Conservation (phyloP, 1,139 yeast genomes). For the Geotrichum histeridarum region DNA sequence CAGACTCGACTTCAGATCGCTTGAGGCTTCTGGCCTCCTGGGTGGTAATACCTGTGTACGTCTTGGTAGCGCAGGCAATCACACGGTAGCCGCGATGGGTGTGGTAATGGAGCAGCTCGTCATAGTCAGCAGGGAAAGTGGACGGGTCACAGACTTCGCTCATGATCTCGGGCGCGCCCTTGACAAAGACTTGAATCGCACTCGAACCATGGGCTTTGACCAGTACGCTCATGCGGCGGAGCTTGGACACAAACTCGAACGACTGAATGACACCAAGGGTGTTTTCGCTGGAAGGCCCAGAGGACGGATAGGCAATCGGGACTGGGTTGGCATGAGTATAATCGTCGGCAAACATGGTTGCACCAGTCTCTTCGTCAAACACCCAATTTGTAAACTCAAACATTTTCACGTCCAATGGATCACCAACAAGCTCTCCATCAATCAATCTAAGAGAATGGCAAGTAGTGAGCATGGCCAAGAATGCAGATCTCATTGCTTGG, state of each 20-base stretch:
- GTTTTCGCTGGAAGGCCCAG: conserved; percentile 32
- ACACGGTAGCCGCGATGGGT: conserved; percentile 94
- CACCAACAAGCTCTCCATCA: conserved; percentile 81
- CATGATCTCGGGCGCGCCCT: conserved; percentile 98
- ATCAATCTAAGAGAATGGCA: conserved; percentile 83
- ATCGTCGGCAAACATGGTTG: conserved; percentile 37
- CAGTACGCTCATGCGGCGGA: conserved; percentile 88
- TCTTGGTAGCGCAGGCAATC: conserved; percentile 84
- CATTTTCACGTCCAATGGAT: conserved; percentile 90
- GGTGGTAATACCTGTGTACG: conserved; percentile 43
- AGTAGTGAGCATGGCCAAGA: conserved; percentile 53
- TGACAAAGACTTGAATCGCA: conserved; percentile 54
- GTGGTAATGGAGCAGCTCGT: conserved; percentile 68
- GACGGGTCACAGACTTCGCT: conserved; percentile 65
- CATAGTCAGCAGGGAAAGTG: conserved; percentile 69
- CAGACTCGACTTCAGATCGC: conserved; percentile 64
- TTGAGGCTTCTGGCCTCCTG: conserved; percentile 38
- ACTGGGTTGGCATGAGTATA: conserved; percentile 36
- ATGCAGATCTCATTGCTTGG: conserved; percentile 11
- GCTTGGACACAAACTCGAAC: conserved; percentile 76
- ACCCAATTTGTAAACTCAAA: conserved; percentile 81
- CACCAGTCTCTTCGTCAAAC: conserved; percentile 57
- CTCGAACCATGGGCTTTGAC: conserved; percentile 41
- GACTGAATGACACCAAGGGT: conserved; percentile 60
- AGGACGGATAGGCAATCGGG: conserved; percentile 33